phyloP scores from a whole-genome alignment of 306 rosid genomes.

The Fagus crenata region DNA sequence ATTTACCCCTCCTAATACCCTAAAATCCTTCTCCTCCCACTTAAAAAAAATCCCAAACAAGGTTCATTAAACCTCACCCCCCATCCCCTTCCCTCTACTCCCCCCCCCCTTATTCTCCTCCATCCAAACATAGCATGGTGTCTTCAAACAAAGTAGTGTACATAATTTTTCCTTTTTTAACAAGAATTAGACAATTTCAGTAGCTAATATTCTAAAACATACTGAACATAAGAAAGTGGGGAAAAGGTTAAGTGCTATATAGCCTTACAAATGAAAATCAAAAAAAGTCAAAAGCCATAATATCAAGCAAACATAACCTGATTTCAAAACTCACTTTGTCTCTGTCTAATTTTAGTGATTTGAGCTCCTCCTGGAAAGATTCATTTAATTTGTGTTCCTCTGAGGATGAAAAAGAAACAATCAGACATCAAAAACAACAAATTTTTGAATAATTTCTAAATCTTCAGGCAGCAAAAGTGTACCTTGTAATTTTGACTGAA shows the following conservation, averaged over 20 bases:
- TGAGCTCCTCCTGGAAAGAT: slow-evolving; percentile 73
- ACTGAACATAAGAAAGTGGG: background rate
- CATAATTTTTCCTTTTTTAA: background rate
- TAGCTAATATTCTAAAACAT: background rate
- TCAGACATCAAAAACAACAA: background rate
- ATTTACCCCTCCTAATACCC: too few relatives aligned
- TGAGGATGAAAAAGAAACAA: slow-evolving; percentile 38
- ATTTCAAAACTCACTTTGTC: slow-evolving; percentile 64
- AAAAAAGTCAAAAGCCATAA: slow-evolving; percentile 3
- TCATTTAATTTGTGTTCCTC: slow-evolving; percentile 75
- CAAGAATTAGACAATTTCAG: background rate
- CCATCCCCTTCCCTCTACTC: too few relatives aligned
- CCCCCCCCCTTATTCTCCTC: too few relatives aligned
- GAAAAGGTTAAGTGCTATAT: background rate
- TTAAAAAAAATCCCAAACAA: too few relatives aligned
- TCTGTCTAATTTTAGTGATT: slow-evolving; percentile 47
- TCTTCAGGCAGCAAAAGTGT: slow-evolving; percentile 22
- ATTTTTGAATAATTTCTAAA: slow-evolving; percentile 13
- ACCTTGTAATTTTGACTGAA: slow-evolving; percentile 63
- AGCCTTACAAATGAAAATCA: background rate
- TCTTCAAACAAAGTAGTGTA: background rate
- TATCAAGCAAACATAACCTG: slow-evolving; percentile 1
- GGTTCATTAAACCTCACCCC: too few relatives aligned
- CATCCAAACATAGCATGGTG: background rate
- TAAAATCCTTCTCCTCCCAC: too few relatives aligned